A percentile compares a stretch with the other conserved stretches of the same genome.
phyloP scores from a whole-genome alignment of 139 green algal species.

The Coelastrella sp. region DNA sequence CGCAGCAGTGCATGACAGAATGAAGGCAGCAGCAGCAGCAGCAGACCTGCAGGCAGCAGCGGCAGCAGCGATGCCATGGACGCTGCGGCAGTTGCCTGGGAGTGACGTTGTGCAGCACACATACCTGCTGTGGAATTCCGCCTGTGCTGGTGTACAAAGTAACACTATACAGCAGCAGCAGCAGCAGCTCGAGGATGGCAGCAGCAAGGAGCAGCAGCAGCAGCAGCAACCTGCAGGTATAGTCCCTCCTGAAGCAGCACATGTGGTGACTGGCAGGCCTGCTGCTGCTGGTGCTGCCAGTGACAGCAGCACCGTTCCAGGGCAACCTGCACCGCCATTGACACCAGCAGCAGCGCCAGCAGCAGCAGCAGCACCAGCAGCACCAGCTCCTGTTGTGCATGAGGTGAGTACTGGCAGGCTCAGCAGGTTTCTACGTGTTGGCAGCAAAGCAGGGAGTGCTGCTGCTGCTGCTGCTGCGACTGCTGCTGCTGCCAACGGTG shows the following conservation, averaged over 20 bases:
- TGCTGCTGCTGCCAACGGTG: neutral
- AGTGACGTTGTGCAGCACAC: neutral
- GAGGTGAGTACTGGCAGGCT: neutral
- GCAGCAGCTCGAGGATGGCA: neutral
- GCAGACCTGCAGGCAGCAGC: neutral
- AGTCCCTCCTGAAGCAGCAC: neutral
- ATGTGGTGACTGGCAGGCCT: neutral
- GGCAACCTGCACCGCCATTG: neutral
- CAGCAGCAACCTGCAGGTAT: neutral
- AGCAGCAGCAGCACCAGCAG: slow-evolving; percentile 3
- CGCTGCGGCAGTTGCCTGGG: slow-evolving; percentile 21
- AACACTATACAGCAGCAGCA: neutral
- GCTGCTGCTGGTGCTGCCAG: neutral
- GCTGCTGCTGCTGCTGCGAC: neutral
- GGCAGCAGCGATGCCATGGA: slow-evolving; percentile 25
- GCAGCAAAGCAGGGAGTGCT: neutral
- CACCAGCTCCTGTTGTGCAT: neutral
- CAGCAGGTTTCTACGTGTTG: neutral
- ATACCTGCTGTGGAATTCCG: slow-evolving; percentile 27
- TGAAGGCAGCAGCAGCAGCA: neutral
- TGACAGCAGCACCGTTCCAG: neutral
- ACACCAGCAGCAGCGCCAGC: neutral
- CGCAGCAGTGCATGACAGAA: neutral
- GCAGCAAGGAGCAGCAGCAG: neutral
- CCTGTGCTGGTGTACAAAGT: neutral